Percentiles rank a stretch among this genome's conserved stretches.
phyloP scores from a whole-genome alignment of 306 rosid species.

The Dryas octopetala region DNA sequence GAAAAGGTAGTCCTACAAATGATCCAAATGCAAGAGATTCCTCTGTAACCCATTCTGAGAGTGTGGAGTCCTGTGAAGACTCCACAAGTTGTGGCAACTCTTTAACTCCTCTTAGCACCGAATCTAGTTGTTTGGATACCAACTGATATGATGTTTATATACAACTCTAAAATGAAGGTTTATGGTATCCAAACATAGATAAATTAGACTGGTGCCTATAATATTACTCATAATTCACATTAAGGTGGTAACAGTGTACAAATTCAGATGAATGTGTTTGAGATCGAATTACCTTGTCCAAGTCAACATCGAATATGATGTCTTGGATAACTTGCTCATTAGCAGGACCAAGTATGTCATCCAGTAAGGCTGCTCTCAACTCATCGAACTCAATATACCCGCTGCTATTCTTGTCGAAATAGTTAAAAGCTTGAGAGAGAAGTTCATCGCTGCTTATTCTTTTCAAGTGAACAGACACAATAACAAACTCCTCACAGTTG shows the following conservation, averaged over 20 bases:
- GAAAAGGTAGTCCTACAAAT: background rate
- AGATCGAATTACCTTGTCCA: conserved; percentile 96
- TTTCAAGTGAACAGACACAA: conserved; percentile 68
- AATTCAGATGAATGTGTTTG: too few species aligned
- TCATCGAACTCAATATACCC: conserved; percentile 92
- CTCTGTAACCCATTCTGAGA: background rate
- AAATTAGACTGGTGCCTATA: too few species aligned
- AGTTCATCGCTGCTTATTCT: conserved; percentile 67
- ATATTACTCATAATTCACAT: too few species aligned
- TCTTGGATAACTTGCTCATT: conserved; percentile 69
- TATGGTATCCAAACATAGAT: background rate
- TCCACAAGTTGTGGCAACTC: background rate
- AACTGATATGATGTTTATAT: too few species aligned
- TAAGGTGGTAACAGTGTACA: too few species aligned
- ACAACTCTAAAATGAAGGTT: too few species aligned
- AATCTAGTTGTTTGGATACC: background rate
- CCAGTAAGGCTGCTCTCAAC: conserved; percentile 66
- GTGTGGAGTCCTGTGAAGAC: too few species aligned
- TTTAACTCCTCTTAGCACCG: background rate
- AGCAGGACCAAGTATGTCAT: conserved; percentile 36
- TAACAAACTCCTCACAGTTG: conserved; percentile 72
- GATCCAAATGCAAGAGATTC: background rate
- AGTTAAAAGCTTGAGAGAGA: conserved; percentile 71
- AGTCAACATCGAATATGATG: conserved; percentile 76
- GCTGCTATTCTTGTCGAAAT: conserved; percentile 71